Evolutionary conservation across 306 rosid species (phyloP).

Genomic region (Arachis hypogaea): DNA sequence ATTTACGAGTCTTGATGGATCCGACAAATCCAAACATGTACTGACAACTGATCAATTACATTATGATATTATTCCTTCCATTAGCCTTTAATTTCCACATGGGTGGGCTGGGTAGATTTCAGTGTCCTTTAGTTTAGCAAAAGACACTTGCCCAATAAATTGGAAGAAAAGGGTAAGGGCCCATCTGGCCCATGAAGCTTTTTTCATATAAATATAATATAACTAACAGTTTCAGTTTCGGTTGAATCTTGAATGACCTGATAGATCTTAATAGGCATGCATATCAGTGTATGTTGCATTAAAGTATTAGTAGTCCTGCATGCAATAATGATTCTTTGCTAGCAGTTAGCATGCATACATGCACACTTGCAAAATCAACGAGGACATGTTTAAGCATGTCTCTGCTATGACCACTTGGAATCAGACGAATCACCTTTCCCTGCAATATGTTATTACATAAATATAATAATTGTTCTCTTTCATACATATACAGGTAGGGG

Average conservation of each 20-base stretch:
- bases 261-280: conserved; percentile 25
- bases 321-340: conserved; percentile 21
- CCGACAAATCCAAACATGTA: conserved; percentile 8
- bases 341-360: conserved; percentile 9
- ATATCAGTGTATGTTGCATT: conserved; percentile 8
- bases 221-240: conserved; percentile 18
- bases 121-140: neutral
- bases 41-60: conserved; percentile 36
- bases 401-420: conserved; percentile 42
- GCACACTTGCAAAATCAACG: conserved; percentile 12
- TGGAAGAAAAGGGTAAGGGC: conserved; percentile 29
- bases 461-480: neutral
- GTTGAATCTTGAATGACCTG: neutral
- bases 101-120: conserved; percentile 26
- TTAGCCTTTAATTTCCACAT: conserved; percentile 25
- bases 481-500: neutral
- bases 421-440: conserved; percentile 26
- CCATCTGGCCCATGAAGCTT: conserved; percentile 26
- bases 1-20: neutral
- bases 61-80: conserved; percentile 32
- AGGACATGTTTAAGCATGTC: conserved; percentile 44
- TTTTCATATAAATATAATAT: neutral
- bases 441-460: conserved; percentile 12
- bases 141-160: conserved; percentile 25
- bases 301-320: neutral